Percentiles rank a stretch among this genome's conserved stretches.
Conservation (phyloP, 768 basidiomycete genomes). For the Amanita subjunquillea region DNA sequence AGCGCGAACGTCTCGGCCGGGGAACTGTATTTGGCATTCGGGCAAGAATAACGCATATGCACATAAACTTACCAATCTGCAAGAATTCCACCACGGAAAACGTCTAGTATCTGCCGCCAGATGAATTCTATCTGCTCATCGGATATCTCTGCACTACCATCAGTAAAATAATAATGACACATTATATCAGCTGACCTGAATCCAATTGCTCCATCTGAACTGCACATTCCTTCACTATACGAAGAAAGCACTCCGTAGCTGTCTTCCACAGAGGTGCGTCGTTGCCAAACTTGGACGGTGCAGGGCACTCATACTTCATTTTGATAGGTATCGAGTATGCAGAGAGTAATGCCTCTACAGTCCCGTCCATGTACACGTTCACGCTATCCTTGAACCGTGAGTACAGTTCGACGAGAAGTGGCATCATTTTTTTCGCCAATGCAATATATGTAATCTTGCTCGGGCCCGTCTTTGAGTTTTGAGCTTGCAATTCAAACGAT, state of each 20-base stretch:
- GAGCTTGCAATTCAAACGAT: slow-evolving; percentile 48
- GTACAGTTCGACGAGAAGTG: slow-evolving; percentile 71
- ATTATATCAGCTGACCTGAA: slow-evolving; percentile 26
- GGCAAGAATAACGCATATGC: neutral
- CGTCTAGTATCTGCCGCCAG: slow-evolving; percentile 78
- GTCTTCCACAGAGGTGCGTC: slow-evolving; percentile 93
- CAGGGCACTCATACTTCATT: slow-evolving; percentile 89
- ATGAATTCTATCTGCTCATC: slow-evolving; percentile 66
- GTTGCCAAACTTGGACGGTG: slow-evolving; percentile 79
- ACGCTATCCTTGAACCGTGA: slow-evolving; percentile 46
- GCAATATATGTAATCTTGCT: slow-evolving; percentile 82
- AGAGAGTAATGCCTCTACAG: slow-evolving; percentile 72
- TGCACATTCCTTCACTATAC: slow-evolving; percentile 60
- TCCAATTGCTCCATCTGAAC: slow-evolving; percentile 39
- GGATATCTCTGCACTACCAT: slow-evolving; percentile 33
- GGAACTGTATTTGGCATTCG: slow-evolving; percentile 30
- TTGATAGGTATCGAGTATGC: slow-evolving; percentile 89
- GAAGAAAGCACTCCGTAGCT: slow-evolving; percentile 72
- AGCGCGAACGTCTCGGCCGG: slow-evolving; percentile 44
- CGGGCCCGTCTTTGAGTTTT: slow-evolving; percentile 29
- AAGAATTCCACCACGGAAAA: slow-evolving; percentile 71
- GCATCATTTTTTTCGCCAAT: slow-evolving; percentile 83
- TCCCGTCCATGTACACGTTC: slow-evolving; percentile 71
- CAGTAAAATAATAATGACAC: neutral
- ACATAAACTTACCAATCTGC: slow-evolving; percentile 63